Evolutionary conservation across 305 asterid genomes (phyloP).

Genomic region (Plantago lanceolata): DNA sequence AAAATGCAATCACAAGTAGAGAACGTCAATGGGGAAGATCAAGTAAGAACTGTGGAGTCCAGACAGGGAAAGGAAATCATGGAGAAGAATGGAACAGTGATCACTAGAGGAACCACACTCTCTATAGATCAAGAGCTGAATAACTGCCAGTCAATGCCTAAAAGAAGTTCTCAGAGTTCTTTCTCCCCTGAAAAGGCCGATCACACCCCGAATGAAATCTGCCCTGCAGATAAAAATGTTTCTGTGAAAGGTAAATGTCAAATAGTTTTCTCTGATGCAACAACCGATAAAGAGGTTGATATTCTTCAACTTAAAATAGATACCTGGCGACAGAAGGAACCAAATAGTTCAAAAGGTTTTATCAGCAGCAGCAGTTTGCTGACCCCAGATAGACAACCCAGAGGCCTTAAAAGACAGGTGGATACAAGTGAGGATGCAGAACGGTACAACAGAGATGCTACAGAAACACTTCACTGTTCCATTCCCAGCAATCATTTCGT

Average conservation of each 20-base stretch:
- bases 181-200: constrained; percentile 29
- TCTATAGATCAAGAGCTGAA: constrained; percentile 28
- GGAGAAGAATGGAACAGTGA: constrained; percentile 30
- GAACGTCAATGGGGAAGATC: constrained; percentile 28
- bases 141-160: constrained; percentile 28
- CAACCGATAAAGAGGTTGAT: constrained; percentile 63
- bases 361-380: constrained; percentile 42
- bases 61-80: constrained; percentile 27
- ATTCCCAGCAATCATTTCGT: constrained; percentile 41
- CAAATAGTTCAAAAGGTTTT: constrained; percentile 38
- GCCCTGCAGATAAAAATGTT: constrained; percentile 27
- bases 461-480: constrained; percentile 42
- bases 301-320: constrained; percentile 30
- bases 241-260: constrained; percentile 61
- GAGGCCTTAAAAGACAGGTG: constrained; percentile 41
- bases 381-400: constrained; percentile 42
- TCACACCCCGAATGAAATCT: constrained; percentile 24
- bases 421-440: constrained; percentile 35
- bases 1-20: constrained; percentile 27
- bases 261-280: constrained; percentile 60
- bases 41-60: constrained; percentile 25
- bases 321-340: constrained; percentile 26
- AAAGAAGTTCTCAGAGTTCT: constrained; percentile 28
- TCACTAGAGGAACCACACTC: constrained; percentile 27
- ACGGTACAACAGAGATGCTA: constrained; percentile 36